Percentiles rank a stretch among this genome's conserved stretches.
Conservation (phyloP, 768 basidiomycete species). For the Mycena amicta region DNA sequence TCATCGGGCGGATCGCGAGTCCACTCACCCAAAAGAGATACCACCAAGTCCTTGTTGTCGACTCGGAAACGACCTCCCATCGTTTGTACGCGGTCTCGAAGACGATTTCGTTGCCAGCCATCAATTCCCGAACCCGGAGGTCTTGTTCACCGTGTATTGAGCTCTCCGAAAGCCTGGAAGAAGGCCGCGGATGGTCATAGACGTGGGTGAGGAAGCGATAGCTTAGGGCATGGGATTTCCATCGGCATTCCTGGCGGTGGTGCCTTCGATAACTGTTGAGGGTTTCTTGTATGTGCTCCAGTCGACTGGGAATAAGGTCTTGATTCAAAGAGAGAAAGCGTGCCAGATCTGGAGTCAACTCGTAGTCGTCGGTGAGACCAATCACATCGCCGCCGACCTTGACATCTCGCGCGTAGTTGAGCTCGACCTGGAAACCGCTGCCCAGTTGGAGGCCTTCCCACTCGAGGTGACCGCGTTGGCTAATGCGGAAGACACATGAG, state of each 20-base stretch:
- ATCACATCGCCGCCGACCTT: conserved; percentile 51
- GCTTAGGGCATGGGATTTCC: conserved; percentile 57
- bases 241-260: conserved; percentile 47
- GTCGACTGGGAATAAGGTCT: conserved; percentile 44
- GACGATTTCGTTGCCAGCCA: conserved; percentile 45
- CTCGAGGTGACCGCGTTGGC: conserved; percentile 50
- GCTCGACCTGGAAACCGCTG: conserved; percentile 66
- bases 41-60: conserved; percentile 69
- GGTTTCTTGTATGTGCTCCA: conserved; percentile 47
- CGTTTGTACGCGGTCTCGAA: conserved; percentile 58
- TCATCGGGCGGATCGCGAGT: background rate
- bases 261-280: conserved; percentile 56
- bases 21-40: conserved; percentile 76
- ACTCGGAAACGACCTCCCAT: conserved; percentile 48
- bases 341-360: conserved; percentile 62
- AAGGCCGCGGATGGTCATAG: conserved; percentile 57
- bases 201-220: conserved; percentile 66
- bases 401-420: conserved; percentile 59
- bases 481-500: conserved; percentile 51
- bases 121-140: conserved; percentile 53
- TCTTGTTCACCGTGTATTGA: conserved; percentile 55
- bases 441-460: conserved; percentile 61
- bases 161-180: conserved; percentile 45
- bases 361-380: conserved; percentile 67
- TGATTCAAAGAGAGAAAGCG: conserved; percentile 64